Conservation (phyloP, 2,329 filamentous ascomycete genomes). For the Escovopsis sp. region DNA sequence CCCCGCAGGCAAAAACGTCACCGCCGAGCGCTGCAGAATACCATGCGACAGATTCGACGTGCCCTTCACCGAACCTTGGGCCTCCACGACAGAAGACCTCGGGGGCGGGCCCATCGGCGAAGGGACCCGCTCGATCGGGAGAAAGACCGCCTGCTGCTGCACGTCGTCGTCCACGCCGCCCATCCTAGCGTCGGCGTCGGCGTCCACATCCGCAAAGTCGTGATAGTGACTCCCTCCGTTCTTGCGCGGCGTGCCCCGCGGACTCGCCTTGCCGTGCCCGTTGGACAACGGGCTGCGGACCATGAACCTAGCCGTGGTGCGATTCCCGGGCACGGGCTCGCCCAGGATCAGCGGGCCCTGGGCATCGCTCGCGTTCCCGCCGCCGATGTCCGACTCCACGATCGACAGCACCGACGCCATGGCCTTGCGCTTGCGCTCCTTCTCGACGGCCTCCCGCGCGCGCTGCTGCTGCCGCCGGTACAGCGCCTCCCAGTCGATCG, state of each 20-base stretch:
- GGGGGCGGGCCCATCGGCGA: constrained; percentile 34
- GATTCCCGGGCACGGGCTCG: constrained; percentile 42
- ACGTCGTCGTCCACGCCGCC: constrained; percentile 34
- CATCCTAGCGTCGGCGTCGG: constrained; percentile 52
- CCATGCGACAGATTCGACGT: constrained; percentile 46
- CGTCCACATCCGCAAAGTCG: constrained; percentile 23
- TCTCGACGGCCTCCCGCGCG: constrained; percentile 41
- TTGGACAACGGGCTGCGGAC: constrained; percentile 44
- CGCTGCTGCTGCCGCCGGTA: constrained; percentile 59
- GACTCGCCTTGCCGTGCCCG: constrained; percentile 27
- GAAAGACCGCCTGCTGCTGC: too few relatives aligned
- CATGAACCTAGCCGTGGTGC: constrained; percentile 38
- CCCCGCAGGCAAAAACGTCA: constrained; percentile 41
- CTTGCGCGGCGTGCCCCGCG: constrained; percentile 25
- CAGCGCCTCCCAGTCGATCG: constrained; percentile 66
- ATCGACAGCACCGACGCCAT: constrained; percentile 38
- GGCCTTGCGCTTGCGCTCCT: constrained; percentile 45
- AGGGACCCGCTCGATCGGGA: too few relatives aligned
- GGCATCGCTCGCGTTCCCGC: constrained; percentile 37
- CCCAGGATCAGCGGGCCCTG: constrained; percentile 45
- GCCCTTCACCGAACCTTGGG: constrained; percentile 25
- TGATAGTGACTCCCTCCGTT: constrained; percentile 34
- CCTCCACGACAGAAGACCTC: constrained; percentile 20
- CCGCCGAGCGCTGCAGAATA: constrained; percentile 47
- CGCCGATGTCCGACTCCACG: constrained; percentile 34